Conservation (phyloP, 2,329 filamentous ascomycete genomes). For the Trichophaea hybrida region DNA sequence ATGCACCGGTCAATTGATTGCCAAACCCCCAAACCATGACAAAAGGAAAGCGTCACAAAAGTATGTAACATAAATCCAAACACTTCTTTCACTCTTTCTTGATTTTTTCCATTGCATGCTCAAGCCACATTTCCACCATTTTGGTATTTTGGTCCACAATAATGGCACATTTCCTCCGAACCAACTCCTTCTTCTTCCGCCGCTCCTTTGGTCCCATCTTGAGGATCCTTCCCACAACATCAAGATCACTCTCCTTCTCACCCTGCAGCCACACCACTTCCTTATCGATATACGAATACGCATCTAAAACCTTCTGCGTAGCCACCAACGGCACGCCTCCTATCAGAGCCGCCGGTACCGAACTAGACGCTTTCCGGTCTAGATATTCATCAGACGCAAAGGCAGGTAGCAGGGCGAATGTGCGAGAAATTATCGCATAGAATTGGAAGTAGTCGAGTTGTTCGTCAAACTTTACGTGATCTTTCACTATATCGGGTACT, state of each 20-base stretch:
- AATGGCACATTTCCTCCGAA: slow-evolving; percentile 54
- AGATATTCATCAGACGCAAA: slow-evolving; percentile 27
- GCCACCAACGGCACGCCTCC: slow-evolving; percentile 27
- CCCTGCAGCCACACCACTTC: slow-evolving; percentile 27
- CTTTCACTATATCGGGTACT: slow-evolving; percentile 22
- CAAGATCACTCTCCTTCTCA: slow-evolving; percentile 26
- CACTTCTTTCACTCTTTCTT: not conserved
- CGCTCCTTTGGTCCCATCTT: slow-evolving; percentile 37
- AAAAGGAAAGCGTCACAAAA: too few species aligned
- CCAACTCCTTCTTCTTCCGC: slow-evolving; percentile 60
- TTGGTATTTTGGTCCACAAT: slow-evolving; percentile 65
- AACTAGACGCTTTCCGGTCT: slow-evolving; percentile 27
- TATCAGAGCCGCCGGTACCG: slow-evolving; percentile 27
- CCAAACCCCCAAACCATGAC: too few species aligned
- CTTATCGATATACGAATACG: slow-evolving; percentile 27
- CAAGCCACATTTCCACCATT: slow-evolving; percentile 62
- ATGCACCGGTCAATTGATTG: too few species aligned
- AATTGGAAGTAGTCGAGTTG: slow-evolving; percentile 27
- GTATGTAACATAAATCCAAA: too few species aligned
- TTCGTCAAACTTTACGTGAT: slow-evolving; percentile 26
- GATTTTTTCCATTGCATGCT: slow-evolving; percentile 20
- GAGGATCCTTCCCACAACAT: slow-evolving; percentile 27
- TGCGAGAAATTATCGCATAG: slow-evolving; percentile 26
- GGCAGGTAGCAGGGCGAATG: slow-evolving; percentile 27
- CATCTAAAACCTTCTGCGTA: slow-evolving; percentile 22